A percentile compares a stretch with the other conserved stretches of the same genome.
phyloP scores from a whole-genome alignment of 2,329 filamentous ascomycete genomes.

The Pseudogymnoascus sp. region DNA sequence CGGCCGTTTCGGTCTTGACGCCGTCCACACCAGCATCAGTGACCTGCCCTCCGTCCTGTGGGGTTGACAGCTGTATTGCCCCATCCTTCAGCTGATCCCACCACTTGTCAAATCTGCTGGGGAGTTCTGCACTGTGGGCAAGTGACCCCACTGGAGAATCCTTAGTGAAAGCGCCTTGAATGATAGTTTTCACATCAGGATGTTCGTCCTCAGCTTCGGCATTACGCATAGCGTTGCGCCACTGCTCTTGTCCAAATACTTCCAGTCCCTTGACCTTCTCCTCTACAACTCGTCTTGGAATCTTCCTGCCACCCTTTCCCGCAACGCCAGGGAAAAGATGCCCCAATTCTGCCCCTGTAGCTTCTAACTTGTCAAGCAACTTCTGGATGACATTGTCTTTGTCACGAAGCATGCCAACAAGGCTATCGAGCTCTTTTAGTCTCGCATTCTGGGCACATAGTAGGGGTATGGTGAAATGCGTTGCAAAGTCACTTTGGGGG shows the following conservation, averaged over 20 bases:
- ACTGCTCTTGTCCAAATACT: slow-evolving; percentile 33
- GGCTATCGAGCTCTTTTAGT: slow-evolving; percentile 34
- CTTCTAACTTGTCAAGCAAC: slow-evolving; percentile 44
- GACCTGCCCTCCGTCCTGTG: background rate
- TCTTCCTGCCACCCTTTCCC: slow-evolving; percentile 31
- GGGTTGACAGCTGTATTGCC: slow-evolving; percentile 15
- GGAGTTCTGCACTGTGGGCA: background rate
- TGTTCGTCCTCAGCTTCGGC: background rate
- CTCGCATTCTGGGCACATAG: slow-evolving; percentile 36
- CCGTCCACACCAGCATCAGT: background rate
- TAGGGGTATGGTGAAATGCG: slow-evolving; percentile 40
- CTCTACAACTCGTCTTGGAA: slow-evolving; percentile 30
- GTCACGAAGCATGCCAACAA: slow-evolving; percentile 38
- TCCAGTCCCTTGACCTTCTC: slow-evolving; percentile 38
- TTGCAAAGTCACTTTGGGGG: slow-evolving; percentile 32
- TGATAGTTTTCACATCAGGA: background rate
- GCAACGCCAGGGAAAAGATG: slow-evolving; percentile 40
- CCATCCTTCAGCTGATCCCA: slow-evolving; percentile 25
- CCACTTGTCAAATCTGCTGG: slow-evolving; percentile 19
- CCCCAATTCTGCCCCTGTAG: slow-evolving; percentile 40
- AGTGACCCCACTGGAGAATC: background rate
- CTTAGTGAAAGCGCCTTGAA: background rate
- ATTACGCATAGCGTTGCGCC: slow-evolving; percentile 17
- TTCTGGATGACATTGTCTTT: slow-evolving; percentile 49
- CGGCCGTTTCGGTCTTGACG: slow-evolving; percentile 10